These are phyloP conservation scores for Malus hybrid DNA, from an alignment of 331 rosid species.

Conservation along the genomic window DNA sequence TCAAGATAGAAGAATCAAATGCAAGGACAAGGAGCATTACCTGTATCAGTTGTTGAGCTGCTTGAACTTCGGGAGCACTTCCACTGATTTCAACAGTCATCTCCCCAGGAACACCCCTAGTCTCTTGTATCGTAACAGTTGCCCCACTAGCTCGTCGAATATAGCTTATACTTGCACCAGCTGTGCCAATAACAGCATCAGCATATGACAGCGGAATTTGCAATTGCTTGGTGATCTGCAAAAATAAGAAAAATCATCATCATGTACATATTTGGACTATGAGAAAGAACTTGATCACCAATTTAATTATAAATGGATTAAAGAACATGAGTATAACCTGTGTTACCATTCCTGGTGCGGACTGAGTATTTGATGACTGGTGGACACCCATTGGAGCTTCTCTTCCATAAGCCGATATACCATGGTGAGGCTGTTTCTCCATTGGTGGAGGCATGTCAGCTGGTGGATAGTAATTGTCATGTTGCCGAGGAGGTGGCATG, in stretches of 20 bases:
- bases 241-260: slow-evolving; percentile 10
- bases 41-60: slow-evolving; percentile 97
- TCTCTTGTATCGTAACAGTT: slow-evolving; percentile 87
- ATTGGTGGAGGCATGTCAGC: slow-evolving; percentile 66
- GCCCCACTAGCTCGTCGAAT: slow-evolving; percentile 95
- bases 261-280: not conserved
- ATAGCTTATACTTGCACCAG: slow-evolving; percentile 91
- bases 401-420: slow-evolving; percentile 91
- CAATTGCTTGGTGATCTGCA: slow-evolving; percentile 88
- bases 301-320: not conserved
- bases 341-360: slow-evolving; percentile 71
- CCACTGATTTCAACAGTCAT: slow-evolving; percentile 99
- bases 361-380: slow-evolving; percentile 61
- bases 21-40: slow-evolving; percentile 27
- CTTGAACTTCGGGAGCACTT: slow-evolving; percentile 84
- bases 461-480: slow-evolving; percentile 68
- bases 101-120: slow-evolving; percentile 95
- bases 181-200: slow-evolving; percentile 95
- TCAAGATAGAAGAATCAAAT: not conserved
- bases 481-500: slow-evolving; percentile 81
- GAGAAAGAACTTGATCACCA: not conserved
- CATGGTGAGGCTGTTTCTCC: slow-evolving; percentile 92
- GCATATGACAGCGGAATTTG: slow-evolving; percentile 88
- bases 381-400: slow-evolving; percentile 69
- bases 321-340: slow-evolving; percentile 50